A percentile compares a stretch with the other conserved stretches of the same genome.
Conservation (phyloP, 1,139 yeast species). For the Meyerozyma smithsonii region DNA sequence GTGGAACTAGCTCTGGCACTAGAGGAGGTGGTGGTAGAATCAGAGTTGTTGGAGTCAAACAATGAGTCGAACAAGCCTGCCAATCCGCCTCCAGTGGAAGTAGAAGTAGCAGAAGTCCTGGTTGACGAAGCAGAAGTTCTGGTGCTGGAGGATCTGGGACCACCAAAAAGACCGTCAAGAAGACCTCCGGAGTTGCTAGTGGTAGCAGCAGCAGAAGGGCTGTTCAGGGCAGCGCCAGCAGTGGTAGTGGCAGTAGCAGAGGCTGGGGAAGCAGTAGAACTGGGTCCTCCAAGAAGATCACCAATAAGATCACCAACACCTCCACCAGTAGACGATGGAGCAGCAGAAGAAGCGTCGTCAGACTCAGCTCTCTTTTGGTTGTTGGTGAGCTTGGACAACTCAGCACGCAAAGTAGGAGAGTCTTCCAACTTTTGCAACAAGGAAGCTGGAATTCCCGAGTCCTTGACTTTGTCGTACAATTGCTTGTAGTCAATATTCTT, state of each 20-base stretch:
- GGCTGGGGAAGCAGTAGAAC: constrained; percentile 5
- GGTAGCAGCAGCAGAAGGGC: constrained; percentile 3
- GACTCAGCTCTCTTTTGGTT: constrained; percentile 7
- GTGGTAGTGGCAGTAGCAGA: constrained; percentile 4
- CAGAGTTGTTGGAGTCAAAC: constrained; percentile 8
- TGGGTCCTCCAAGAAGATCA: constrained; percentile 7
- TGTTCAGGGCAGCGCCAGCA: constrained; percentile 1
- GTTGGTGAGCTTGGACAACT: constrained; percentile 5
- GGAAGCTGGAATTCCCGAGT: constrained; percentile 20
- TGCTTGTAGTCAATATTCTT: constrained; percentile 18
- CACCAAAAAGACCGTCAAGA: constrained; percentile 11
- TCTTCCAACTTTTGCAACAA: constrained; percentile 15
- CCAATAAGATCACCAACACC: constrained; percentile 8
- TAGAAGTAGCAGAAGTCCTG: constrained; percentile 5
- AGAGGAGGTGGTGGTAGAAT: constrained; percentile 5
- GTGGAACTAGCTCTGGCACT: constrained; percentile 10
- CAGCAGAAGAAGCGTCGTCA: constrained; percentile 8
- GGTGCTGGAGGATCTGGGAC: constrained; percentile 8
- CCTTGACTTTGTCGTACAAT: constrained; percentile 21
- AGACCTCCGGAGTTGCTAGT: constrained; percentile 6
- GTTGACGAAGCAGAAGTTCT: constrained; percentile 8
- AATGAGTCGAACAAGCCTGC: constrained; percentile 14
- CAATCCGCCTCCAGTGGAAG: constrained; percentile 7
- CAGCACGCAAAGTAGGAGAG: constrained; percentile 13
- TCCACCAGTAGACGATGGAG: constrained; percentile 1